A percentile compares a stretch with the other conserved stretches of the same genome.
phyloP scores from a whole-genome alignment of 2,329 filamentous ascomycete species.

The Aschersonia sp. region DNA sequence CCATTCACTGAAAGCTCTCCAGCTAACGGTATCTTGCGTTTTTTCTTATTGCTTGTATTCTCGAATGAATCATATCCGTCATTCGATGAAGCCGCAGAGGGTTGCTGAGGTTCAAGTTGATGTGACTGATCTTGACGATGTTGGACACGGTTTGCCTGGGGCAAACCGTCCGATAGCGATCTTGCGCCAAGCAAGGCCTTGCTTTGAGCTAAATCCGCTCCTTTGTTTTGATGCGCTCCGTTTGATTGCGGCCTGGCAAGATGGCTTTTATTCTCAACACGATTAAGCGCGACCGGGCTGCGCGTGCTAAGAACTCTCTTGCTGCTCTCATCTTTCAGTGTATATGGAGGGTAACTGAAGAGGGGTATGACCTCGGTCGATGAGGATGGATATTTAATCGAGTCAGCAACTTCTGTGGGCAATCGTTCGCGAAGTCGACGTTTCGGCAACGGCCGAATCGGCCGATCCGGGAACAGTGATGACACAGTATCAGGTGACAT shows the following conservation, averaged over 20 bases:
- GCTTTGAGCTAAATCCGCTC: no score
- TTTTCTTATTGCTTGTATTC: conserved; percentile 99
- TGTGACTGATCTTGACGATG: conserved; percentile 29
- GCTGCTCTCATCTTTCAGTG: conserved; percentile 31
- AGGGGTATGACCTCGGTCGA: conserved; percentile 58
- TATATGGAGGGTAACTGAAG: conserved; percentile 48
- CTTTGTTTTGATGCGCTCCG: no score
- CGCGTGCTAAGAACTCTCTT: neutral
- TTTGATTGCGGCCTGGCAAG: no score
- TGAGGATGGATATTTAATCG: conserved; percentile 68
- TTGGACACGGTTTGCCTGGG: conserved; percentile 20
- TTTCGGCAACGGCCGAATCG: conserved; percentile 85
- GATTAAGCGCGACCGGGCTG: neutral
- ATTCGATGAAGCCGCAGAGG: conserved; percentile 54
- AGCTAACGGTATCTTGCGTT: conserved; percentile 89
- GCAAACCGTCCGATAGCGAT: conserved; percentile 29
- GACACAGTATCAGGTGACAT: conserved; percentile 67
- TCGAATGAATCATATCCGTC: conserved; percentile 97
- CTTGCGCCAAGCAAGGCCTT: conserved; percentile 6
- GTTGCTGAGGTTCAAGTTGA: conserved; percentile 36
- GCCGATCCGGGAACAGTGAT: conserved; percentile 71
- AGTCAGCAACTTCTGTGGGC: conserved; percentile 68
- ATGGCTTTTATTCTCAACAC: neutral
- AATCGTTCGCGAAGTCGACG: conserved; percentile 77
- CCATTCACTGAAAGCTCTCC: conserved; percentile 45